Evolutionary conservation across 1,284 basidiomycete genomes (phyloP).

Genomic region (Papiliotrema terrestris): DNA sequence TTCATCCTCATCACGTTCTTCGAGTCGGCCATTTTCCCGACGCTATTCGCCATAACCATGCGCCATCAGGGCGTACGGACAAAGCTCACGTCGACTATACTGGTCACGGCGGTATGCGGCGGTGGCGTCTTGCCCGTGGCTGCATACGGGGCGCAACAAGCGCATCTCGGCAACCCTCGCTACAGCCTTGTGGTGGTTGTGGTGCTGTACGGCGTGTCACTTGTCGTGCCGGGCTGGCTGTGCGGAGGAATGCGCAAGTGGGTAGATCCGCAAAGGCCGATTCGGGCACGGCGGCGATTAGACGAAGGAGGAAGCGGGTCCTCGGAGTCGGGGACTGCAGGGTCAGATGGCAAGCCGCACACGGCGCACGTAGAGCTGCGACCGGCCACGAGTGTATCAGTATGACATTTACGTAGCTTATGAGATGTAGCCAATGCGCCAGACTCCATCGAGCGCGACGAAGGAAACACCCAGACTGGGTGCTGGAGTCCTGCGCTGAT

Average conservation of each 20-base stretch:
- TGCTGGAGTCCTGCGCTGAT: no score
- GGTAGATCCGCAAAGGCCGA: slow-evolving; percentile 26
- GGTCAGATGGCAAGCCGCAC: no score
- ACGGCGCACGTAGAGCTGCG: no score
- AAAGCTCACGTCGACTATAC: slow-evolving; percentile 31
- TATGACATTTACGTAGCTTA: no score
- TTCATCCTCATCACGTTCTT: slow-evolving; percentile 42
- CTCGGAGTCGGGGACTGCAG: no score
- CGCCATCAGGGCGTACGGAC: slow-evolving; percentile 40
- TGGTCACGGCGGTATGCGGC: slow-evolving; percentile 32
- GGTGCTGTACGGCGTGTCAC: slow-evolving; percentile 18
- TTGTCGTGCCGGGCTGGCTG: slow-evolving; percentile 23
- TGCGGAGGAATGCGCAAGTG: slow-evolving; percentile 21
- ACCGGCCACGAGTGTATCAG: no score
- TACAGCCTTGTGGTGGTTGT: slow-evolving; percentile 17
- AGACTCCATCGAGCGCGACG: no score
- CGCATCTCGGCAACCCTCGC: slow-evolving; percentile 11
- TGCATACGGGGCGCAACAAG: slow-evolving; percentile 19
- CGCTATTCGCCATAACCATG: slow-evolving; percentile 41
- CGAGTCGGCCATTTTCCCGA: slow-evolving; percentile 45
- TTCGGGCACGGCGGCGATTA: background rate
- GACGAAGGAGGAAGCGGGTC: no score
- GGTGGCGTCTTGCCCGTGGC: slow-evolving; percentile 34
- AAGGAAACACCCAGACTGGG: no score
- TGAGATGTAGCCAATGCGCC: no score